Percentiles rank a stretch among this genome's conserved stretches.
Evolutionary conservation across 208 protist species (phyloP).

Genomic region (Naegleria gruberi): DNA sequence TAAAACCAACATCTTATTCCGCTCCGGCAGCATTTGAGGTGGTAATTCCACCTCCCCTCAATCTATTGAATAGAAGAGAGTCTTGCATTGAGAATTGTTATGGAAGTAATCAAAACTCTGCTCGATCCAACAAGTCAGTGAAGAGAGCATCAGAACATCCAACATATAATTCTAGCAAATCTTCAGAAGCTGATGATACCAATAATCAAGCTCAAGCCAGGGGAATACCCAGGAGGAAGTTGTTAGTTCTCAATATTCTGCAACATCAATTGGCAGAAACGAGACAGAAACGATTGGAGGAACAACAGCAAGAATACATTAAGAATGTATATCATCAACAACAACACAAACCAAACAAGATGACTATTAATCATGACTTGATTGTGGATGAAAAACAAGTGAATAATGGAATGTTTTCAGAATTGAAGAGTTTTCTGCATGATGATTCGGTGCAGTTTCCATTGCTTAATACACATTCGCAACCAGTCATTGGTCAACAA

Average conservation of each 20-base stretch:
- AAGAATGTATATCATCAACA: background rate
- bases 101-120: background rate
- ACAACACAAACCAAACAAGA: background rate
- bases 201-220: background rate
- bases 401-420: background rate
- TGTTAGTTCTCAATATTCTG: background rate
- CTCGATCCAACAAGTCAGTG: too few relatives aligned
- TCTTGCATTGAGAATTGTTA: background rate
- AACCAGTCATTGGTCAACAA: too few relatives aligned
- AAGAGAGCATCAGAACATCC: too few relatives aligned
- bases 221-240: background rate
- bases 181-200: too few relatives aligned
- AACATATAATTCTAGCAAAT: too few relatives aligned
- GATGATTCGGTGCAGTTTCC: background rate
- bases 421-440: background rate
- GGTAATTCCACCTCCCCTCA: background rate
- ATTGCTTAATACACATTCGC: too few relatives aligned
- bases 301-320: background rate
- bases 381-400: background rate
- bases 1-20: background rate
- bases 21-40: background rate
- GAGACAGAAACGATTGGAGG: background rate
- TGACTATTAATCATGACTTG: background rate
- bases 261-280: background rate
- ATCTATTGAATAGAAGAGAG: background rate